Evolutionary conservation across 805 yeast genomes (phyloP).

Genomic region (Candida odintsovae): DNA sequence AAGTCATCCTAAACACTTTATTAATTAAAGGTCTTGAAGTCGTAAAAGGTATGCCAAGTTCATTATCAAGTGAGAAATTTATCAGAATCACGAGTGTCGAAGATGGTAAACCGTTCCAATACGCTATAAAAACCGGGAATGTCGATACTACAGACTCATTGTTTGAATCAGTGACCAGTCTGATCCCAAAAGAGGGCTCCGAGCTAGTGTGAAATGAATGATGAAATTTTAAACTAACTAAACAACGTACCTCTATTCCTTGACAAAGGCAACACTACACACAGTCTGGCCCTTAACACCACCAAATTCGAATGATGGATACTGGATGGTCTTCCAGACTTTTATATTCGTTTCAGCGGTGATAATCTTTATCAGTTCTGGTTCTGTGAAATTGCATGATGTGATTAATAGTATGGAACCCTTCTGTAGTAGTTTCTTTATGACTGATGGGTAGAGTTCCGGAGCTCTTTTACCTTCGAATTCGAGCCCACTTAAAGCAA

Average conservation of each 20-base stretch:
- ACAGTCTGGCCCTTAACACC: constrained; percentile 86
- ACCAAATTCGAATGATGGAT: constrained; percentile 84
- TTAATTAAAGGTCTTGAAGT: constrained; percentile 57
- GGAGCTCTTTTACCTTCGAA: constrained; percentile 43
- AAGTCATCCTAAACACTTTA: constrained; percentile 76
- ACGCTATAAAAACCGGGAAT: constrained; percentile 68
- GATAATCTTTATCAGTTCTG: constrained; percentile 57
- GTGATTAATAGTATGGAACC: constrained; percentile 71
- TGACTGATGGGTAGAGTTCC: constrained; percentile 58
- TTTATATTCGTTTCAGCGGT: constrained; percentile 36
- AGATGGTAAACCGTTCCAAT: constrained; percentile 68
- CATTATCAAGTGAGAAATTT: constrained; percentile 78
- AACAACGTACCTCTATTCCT: constrained; percentile 12
- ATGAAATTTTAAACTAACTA: background rate
- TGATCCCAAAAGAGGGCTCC: constrained; percentile 18
- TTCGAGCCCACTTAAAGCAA: constrained; percentile 68
- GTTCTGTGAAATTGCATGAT: constrained; percentile 88
- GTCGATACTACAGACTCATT: constrained; percentile 55
- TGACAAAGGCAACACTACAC: constrained; percentile 77
- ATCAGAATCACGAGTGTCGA: constrained; percentile 68
- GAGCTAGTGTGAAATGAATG: constrained; percentile 2
- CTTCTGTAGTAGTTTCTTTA: constrained; percentile 47
- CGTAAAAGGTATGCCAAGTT: constrained; percentile 78
- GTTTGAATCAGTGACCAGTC: constrained; percentile 39
- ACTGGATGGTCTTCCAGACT: constrained; percentile 62